These are phyloP conservation scores for Groenewaldozyma salmanticensis DNA, from an alignment of 805 yeast genomes.

Conservation along the genomic window DNA sequence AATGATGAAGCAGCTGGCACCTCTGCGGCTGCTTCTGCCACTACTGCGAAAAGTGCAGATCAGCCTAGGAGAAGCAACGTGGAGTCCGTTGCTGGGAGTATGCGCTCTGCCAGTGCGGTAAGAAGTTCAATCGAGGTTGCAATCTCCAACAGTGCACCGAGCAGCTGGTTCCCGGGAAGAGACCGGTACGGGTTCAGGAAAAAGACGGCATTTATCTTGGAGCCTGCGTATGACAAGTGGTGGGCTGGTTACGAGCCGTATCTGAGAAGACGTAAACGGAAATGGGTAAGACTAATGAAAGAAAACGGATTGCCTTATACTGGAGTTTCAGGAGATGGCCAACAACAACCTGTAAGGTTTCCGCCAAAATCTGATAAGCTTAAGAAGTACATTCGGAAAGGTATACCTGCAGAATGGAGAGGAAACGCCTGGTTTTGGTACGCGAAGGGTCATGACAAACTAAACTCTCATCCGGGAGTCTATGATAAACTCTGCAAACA, in stretches of 20 bases:
- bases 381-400: constrained; percentile 75
- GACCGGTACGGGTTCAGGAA: constrained; percentile 89
- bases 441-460: constrained; percentile 71
- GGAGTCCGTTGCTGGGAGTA: constrained; percentile 1
- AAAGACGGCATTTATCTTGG: constrained; percentile 42
- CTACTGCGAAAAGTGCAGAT: not conserved
- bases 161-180: constrained; percentile 15
- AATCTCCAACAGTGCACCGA: not conserved
- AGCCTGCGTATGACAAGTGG: constrained; percentile 63
- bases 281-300: constrained; percentile 64
- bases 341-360: constrained; percentile 32
- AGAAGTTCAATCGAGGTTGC: constrained; percentile 12
- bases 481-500: constrained; percentile 60
- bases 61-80: not conserved
- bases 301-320: constrained; percentile 47
- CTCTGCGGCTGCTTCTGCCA: not conserved
- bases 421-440: constrained; percentile 96
- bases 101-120: constrained; percentile 8
- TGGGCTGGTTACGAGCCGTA: constrained; percentile 58
- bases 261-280: constrained; percentile 52
- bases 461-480: constrained; percentile 61
- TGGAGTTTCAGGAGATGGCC: constrained; percentile 21
- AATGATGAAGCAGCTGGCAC: not conserved
- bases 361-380: constrained; percentile 30
- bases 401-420: constrained; percentile 95